These are phyloP conservation scores for Halophytophthora polymorphica DNA, from an alignment of 352 stramenopile species.

Conservation along the genomic window DNA sequence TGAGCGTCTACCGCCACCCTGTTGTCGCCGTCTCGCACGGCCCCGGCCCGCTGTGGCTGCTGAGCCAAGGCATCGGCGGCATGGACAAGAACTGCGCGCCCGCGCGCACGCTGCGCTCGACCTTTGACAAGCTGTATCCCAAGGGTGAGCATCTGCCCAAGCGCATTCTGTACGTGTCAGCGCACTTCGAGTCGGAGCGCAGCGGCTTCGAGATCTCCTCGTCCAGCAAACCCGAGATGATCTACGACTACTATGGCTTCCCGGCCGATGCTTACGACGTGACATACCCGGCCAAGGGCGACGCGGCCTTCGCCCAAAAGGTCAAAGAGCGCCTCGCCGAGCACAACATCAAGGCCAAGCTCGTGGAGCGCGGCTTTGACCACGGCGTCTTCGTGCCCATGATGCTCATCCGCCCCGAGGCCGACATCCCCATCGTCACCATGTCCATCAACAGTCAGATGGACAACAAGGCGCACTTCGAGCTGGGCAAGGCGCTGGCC, in stretches of 20 bases:
- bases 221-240: constrained; percentile 41
- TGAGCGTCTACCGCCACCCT: constrained; percentile 29
- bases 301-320: constrained; percentile 52
- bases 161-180: constrained; percentile 83
- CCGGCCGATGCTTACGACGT: constrained; percentile 80
- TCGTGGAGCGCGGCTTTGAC: constrained; percentile 73
- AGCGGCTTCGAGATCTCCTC: constrained; percentile 43
- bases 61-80: constrained; percentile 23
- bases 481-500: constrained; percentile 49
- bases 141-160: constrained; percentile 40
- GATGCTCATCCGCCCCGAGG: constrained; percentile 83
- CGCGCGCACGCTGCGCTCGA: constrained; percentile 25
- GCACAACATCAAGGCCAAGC: constrained; percentile 38
- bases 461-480: constrained; percentile 36
- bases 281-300: constrained; percentile 69
- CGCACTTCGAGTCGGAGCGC: constrained; percentile 74
- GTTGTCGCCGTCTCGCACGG: constrained; percentile 45
- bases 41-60: constrained; percentile 39
- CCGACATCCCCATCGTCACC: constrained; percentile 85
- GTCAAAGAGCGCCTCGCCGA: constrained; percentile 59
- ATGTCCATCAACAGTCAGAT: constrained; percentile 61
- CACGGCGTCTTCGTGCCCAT: constrained; percentile 92
- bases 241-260: constrained; percentile 92
- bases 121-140: constrained; percentile 35
- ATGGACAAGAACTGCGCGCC: constrained; percentile 23